These are phyloP conservation scores for Aureobasidium sp. DNA, from an alignment of 2,329 filamentous ascomycete genomes.

Conservation along the genomic window DNA sequence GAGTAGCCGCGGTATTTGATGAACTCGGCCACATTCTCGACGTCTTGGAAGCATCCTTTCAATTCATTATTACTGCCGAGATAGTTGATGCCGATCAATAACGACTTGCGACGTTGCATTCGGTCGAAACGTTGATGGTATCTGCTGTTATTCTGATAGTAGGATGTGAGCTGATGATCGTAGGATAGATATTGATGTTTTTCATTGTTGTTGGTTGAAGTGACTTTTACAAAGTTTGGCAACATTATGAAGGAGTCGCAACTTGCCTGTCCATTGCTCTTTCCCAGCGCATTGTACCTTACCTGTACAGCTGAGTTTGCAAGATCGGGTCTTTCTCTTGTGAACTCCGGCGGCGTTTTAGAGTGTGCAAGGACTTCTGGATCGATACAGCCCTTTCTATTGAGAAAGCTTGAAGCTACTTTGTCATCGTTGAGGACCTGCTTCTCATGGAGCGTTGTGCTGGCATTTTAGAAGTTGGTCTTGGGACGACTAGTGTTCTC, in stretches of 20 bases:
- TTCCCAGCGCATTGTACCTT: too few relatives aligned
- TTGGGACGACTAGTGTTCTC: too few relatives aligned
- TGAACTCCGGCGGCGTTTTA: too few relatives aligned
- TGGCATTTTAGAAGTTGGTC: too few relatives aligned
- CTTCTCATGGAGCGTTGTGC: too few relatives aligned
- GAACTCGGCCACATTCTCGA: constrained; percentile 44
- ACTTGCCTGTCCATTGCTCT: background rate
- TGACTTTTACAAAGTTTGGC: background rate
- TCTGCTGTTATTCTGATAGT: background rate
- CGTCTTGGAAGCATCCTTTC: constrained; percentile 44
- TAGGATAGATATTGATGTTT: background rate
- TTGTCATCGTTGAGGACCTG: too few relatives aligned
- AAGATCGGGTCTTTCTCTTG: too few relatives aligned
- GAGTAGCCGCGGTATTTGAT: constrained; percentile 39
- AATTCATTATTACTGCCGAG: constrained; percentile 38
- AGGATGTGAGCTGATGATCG: background rate
- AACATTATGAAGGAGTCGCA: background rate
- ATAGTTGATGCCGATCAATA: constrained; percentile 51
- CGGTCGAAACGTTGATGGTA: background rate
- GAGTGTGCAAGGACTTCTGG: too few relatives aligned
- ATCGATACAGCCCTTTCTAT: too few relatives aligned
- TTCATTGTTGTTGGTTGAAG: background rate
- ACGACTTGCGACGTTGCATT: constrained; percentile 35
- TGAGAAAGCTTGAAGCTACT: too few relatives aligned
- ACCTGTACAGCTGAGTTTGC: too few relatives aligned